Base-by-base conservation (phyloP, 192 early-diverging fungal species). In the Mortierella antarctica region DNA sequence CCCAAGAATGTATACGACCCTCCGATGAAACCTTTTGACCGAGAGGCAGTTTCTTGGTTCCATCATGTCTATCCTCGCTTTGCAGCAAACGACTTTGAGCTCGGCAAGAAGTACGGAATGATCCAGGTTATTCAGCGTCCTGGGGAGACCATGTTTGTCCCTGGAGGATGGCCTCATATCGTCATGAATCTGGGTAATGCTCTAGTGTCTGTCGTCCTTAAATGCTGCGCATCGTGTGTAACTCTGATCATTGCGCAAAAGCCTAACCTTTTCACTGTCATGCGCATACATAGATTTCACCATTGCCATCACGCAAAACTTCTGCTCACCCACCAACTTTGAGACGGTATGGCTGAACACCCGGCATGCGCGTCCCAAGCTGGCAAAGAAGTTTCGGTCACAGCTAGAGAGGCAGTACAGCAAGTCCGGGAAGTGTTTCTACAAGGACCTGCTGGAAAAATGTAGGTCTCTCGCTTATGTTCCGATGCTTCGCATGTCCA, bases 221-320 rank as follows among this genome's bases (percentile, higher is more conserved):
- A 31, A 31, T 31, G 31, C 31, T 31, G 31, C 31, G 31, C 31
- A 31, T 31, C 31, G 31, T 31, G 31, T 31, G 31, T 31, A 31
- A 31, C 31, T 31, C 31, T 31, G 31, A 31, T 31, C 31, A 3
- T 31, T 31, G 31, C 31, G 31, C 31, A 31, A 31, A 31, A 3
- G 31, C 31, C 31, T 31, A 31, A 31, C 31, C 31, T 31, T 31
- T 31, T 31, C 31, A 31, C 31, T 31, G 3, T 3, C 31, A 31
- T 31, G 31, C 31, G 31, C 31, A 3, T 31, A 11, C 8, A 20
- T 79, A 88, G 89, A 93, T 66, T 92, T 92, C 54, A 91, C 91
- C 2, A 86, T 94, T 23, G 94, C 93, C 4, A 87, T 94, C 18
- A 95, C 94, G 12, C 94, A 95, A 66, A 94, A 95, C 70, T 94